Evolutionary conservation across 208 protist species (phyloP).

Genomic region (Acanthamoeba healyi): DNA sequence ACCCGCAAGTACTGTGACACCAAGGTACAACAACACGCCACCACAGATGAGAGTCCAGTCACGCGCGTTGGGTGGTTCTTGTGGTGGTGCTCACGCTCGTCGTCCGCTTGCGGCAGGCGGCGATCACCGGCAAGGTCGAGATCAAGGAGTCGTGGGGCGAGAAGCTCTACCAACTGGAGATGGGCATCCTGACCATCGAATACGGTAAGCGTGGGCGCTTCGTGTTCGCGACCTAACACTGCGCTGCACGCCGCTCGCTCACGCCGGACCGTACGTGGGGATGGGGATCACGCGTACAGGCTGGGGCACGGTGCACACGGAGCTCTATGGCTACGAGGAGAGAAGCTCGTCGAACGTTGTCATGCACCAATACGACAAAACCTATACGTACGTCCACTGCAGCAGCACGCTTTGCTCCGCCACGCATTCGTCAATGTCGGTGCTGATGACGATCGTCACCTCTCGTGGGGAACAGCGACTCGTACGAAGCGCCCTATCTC

Average conservation of each 20-base stretch:
- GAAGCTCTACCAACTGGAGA: constrained; percentile 28
- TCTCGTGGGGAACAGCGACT: background rate
- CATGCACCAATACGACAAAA: background rate
- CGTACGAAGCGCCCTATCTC: constrained; percentile 22
- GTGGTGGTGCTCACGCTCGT: no score
- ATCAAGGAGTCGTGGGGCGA: constrained; percentile 46
- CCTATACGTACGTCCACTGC: constrained; percentile 45
- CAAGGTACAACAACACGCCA: background rate
- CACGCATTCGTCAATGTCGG: background rate
- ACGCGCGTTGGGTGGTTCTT: no score
- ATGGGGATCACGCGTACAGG: no score
- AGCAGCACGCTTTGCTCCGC: no score
- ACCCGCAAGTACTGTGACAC: background rate
- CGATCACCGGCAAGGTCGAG: background rate
- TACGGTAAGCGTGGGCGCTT: no score
- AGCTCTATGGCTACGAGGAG: constrained; percentile 34
- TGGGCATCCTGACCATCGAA: constrained; percentile 49
- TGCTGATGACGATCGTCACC: background rate
- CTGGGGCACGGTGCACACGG: background rate
- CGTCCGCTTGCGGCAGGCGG: no score
- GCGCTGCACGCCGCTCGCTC: background rate
- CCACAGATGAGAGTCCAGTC: no score
- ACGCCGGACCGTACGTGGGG: no score
- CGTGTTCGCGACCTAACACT: no score
- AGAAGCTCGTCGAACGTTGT: background rate